phyloP scores from a whole-genome alignment of 352 stramenopile species.

The Lagenidium sp. region DNA sequence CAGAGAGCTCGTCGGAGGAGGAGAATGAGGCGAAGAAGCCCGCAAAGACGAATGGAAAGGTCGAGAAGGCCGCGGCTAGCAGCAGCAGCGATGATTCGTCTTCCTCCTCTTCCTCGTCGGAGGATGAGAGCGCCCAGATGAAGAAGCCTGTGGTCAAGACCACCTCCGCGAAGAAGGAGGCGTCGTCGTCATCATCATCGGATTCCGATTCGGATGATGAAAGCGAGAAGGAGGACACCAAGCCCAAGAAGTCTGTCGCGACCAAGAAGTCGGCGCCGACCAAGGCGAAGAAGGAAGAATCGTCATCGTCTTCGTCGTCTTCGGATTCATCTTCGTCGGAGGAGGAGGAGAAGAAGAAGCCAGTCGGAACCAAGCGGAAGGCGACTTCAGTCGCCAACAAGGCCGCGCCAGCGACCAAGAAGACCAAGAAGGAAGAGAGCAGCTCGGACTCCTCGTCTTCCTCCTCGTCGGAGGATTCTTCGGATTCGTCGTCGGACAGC shows the following conservation, averaged over 20 bases:
- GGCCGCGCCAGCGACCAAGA: conserved; percentile 8
- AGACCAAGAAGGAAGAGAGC: conserved; percentile 21
- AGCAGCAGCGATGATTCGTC: too few relatives aligned
- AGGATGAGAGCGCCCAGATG: neutral
- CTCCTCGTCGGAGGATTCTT: conserved; percentile 29
- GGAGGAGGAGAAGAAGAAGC: conserved; percentile 10
- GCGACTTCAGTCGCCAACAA: conserved; percentile 1
- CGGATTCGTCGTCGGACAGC: conserved; percentile 24
- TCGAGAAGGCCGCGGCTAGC: neutral
- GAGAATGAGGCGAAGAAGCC: conserved; percentile 36
- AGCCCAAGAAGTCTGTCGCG: conserved; percentile 12
- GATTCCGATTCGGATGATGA: conserved; percentile 44
- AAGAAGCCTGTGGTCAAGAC: conserved; percentile 8
- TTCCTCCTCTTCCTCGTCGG: too few relatives aligned
- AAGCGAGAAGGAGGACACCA: conserved; percentile 27
- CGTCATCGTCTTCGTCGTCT: conserved; percentile 20
- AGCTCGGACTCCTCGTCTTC: conserved; percentile 24
- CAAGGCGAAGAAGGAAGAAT: conserved; percentile 16
- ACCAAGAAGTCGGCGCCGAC: conserved; percentile 21
- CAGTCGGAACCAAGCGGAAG: conserved; percentile 15
- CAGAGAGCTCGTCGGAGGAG: conserved; percentile 22
- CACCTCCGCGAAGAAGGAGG: conserved; percentile 11
- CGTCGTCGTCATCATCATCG: conserved; percentile 21
- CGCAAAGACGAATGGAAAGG: conserved; percentile 6
- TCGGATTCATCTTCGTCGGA: conserved; percentile 14